Base-by-base conservation (phyloP, 1,139 yeast genomes). In the Arxiozyma bovina region DNA sequence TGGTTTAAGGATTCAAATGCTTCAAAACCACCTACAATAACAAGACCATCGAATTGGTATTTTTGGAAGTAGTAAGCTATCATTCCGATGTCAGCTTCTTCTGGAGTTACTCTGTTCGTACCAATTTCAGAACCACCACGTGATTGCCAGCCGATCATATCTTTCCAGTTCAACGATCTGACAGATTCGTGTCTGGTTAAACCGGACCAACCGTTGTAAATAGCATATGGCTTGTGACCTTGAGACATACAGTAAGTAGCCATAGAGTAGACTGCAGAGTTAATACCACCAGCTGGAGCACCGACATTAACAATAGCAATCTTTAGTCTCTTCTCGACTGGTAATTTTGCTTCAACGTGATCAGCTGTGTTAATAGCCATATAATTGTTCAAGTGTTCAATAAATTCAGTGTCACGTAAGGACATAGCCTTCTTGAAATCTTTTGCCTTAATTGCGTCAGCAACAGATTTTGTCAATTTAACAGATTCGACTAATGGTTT, bases 261-360 rank as follows among this genome's bases (percentile, higher is more conserved):
- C 66, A 91, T 89, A 5, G 97, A 93, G 60, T 95, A 81, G 1
- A 93, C 85, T 20, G 96, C 95, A 56, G 96, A 85, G 74, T 93
- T 93, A 78, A 93, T 83, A 55, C 96, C 97, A 59, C 96, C 95
- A 18, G 97, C 94, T 44, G 99, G 96, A 1, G 99, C 99, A 61
- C 99, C 99, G 55, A 91, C 86, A 65, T 90, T 90, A 60, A 93
- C 78, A 55, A 93, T 81, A 57, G 95, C 99, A 63, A 91, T 80
- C 59, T 80, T 74, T 53, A 72, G 58, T 59, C 81, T 72, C 67
- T 80, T 72, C 48, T 73, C 74, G 55, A 72, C 69, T 4, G 85
- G 81, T 60, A 84, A 74, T 54, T 64, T 71, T 43, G 65, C 79
- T 53, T 58, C 63, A 60, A 75, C 83, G 65, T 85, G 90, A 65